Conservation (phyloP, 1,284 basidiomycete species). For the Ustilago crameri region DNA sequence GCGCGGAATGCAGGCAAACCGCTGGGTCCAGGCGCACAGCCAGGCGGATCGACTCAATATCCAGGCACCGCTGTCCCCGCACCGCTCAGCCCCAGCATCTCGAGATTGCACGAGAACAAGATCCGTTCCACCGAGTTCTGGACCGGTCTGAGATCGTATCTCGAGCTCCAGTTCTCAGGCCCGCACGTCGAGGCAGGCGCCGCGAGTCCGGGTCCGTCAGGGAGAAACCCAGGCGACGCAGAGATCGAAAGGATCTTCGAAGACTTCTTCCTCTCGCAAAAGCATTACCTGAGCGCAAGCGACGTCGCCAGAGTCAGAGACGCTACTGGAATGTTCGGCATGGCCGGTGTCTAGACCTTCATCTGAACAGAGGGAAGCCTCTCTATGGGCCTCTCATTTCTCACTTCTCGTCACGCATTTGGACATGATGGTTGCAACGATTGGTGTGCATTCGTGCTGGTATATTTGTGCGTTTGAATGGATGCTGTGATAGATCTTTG, state of each 20-base stretch:
- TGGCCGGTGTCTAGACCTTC: slow-evolving; percentile 52
- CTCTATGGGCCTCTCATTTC: no score
- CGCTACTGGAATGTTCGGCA: slow-evolving; percentile 64
- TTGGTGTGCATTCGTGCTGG: no score
- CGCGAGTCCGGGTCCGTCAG: slow-evolving; percentile 29
- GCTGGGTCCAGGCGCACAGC: slow-evolving; percentile 24
- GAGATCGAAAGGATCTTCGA: slow-evolving; percentile 65
- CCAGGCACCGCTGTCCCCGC: slow-evolving; percentile 31
- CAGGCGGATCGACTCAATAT: slow-evolving; percentile 31
- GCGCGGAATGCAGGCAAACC: slow-evolving; percentile 31
- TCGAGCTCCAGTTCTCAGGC: slow-evolving; percentile 58
- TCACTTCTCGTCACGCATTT: neutral
- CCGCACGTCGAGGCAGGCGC: slow-evolving; percentile 39
- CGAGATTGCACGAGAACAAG: slow-evolving; percentile 55
- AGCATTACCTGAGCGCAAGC: slow-evolving; percentile 61
- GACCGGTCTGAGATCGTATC: slow-evolving; percentile 52
- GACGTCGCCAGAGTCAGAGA: slow-evolving; percentile 63
- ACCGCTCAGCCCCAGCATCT: slow-evolving; percentile 53
- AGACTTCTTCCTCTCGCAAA: slow-evolving; percentile 65
- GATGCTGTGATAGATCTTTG: no score
- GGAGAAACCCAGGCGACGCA: slow-evolving; percentile 52
- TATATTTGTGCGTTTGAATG: no score
- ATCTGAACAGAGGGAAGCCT: neutral
- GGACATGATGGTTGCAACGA: neutral
- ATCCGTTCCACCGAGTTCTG: slow-evolving; percentile 62